Percentiles rank a stretch among this genome's conserved stretches.
Conservation (phyloP, 2,329 filamentous ascomycete genomes). For the Exserohilum rostratum region DNA sequence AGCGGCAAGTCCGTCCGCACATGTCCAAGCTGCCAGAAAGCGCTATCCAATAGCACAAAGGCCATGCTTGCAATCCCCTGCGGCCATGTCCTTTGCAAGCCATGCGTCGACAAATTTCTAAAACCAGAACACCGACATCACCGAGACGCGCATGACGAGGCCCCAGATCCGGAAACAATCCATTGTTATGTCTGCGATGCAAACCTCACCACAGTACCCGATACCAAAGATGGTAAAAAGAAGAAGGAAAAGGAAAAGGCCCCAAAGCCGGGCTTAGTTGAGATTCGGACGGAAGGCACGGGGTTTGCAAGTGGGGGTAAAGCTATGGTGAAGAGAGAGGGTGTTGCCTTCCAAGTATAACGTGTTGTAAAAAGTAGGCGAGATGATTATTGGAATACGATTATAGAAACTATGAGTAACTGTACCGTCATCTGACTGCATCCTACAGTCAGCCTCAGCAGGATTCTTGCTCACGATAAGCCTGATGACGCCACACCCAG, state of each 20-base stretch:
- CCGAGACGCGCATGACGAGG: slow-evolving; percentile 61
- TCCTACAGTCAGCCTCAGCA: too few relatives aligned
- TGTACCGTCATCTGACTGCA: too few relatives aligned
- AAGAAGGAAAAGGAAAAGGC: slow-evolving; percentile 61
- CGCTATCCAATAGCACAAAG: slow-evolving; percentile 79
- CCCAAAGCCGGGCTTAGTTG: slow-evolving; percentile 74
- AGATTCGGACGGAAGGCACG: slow-evolving; percentile 84
- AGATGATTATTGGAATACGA: too few relatives aligned
- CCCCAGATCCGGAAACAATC: slow-evolving; percentile 60
- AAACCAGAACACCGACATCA: slow-evolving; percentile 47
- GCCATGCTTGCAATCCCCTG: slow-evolving; percentile 85
- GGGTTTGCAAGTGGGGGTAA: slow-evolving; percentile 89
- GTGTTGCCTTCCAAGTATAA: slow-evolving; percentile 73
- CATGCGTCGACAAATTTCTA: slow-evolving; percentile 85
- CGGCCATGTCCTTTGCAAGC: slow-evolving; percentile 88
- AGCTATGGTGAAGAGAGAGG: slow-evolving; percentile 78
- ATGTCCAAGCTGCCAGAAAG: slow-evolving; percentile 87
- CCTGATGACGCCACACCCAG: too few relatives aligned
- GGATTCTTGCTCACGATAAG: too few relatives aligned
- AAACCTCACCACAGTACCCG: slow-evolving; percentile 63
- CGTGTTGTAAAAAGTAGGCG: background rate
- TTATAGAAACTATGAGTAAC: too few relatives aligned
- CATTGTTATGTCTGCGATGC: slow-evolving; percentile 87
- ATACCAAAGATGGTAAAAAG: slow-evolving; percentile 45
- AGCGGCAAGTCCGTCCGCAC: slow-evolving; percentile 58